Percentiles rank a stretch among this genome's conserved stretches.
These are phyloP conservation scores for Hericium rajendrae DNA, from an alignment of 768 basidiomycete species.

Conservation along the genomic window DNA sequence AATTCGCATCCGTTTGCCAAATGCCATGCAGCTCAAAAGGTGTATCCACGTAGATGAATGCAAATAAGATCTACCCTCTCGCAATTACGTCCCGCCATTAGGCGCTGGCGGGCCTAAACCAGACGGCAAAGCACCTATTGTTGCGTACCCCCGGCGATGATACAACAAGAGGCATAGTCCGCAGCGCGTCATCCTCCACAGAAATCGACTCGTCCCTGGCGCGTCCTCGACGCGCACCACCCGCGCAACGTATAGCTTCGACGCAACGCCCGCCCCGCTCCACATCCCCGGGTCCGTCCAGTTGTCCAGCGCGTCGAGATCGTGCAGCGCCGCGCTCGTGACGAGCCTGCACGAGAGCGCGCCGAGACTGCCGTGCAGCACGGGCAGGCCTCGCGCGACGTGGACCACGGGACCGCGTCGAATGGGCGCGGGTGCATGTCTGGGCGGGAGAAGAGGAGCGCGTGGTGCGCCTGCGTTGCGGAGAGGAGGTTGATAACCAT, in stretches of 20 bases:
- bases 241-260: slow-evolving; percentile 76
- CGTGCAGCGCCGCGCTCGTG: slow-evolving; percentile 52
- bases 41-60: too few species aligned
- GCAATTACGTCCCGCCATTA: too few species aligned
- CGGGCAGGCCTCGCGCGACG: slow-evolving; percentile 44
- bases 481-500: slow-evolving; percentile 80
- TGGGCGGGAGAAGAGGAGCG: slow-evolving; percentile 63
- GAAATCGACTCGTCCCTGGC: slow-evolving; percentile 16
- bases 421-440: slow-evolving; percentile 61
- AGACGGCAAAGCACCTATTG: slow-evolving; percentile 19
- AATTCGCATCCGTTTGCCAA: too few species aligned
- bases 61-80: too few species aligned
- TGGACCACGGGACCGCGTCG: slow-evolving; percentile 27
- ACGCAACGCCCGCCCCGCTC: slow-evolving; percentile 30
- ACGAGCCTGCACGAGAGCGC: slow-evolving; percentile 67
- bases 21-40: too few species aligned
- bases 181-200: slow-evolving; percentile 11
- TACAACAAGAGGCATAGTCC: slow-evolving; percentile 53
- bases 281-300: slow-evolving; percentile 13
- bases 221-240: slow-evolving; percentile 54
- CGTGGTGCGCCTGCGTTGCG: slow-evolving; percentile 49
- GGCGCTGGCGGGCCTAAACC: too few species aligned
- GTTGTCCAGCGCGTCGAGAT: slow-evolving; percentile 31
- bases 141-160: slow-evolving; percentile 51
- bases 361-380: slow-evolving; percentile 54